phyloP scores from a whole-genome alignment of 805 yeast genomes.

The Myxozyma sirexii region DNA sequence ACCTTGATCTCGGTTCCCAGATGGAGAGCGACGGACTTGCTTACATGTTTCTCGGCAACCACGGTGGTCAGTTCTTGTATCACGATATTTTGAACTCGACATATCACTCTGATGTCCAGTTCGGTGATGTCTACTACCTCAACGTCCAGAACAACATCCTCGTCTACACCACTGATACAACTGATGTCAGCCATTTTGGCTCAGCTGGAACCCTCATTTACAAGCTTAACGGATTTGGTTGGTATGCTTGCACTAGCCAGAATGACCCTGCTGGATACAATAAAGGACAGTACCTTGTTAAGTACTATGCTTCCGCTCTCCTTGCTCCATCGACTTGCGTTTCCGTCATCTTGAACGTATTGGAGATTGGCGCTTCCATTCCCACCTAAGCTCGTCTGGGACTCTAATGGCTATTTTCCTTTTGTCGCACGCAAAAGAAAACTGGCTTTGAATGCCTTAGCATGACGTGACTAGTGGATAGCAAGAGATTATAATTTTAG shows the following conservation, averaged over 20 bases:
- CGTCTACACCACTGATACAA: not conserved
- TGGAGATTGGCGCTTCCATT: not conserved
- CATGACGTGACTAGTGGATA: not conserved
- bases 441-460: not conserved
- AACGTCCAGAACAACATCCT: not conserved
- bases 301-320: not conserved
- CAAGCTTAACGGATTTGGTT: not conserved
- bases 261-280: not conserved
- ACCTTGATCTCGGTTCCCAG: not conserved
- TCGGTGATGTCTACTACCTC: not conserved
- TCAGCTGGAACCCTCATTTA: not conserved
- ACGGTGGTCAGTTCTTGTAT: not conserved
- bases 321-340: not conserved
- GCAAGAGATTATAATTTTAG: not conserved
- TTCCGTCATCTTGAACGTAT: not conserved
- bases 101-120: not conserved
- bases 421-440: not conserved
- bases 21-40: not conserved
- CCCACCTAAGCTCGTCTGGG: not conserved
- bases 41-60: not conserved
- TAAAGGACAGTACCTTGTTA: not conserved
- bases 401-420: not conserved
- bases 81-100: not conserved
- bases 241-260: conserved; percentile 3
- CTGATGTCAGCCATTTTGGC: not conserved